phyloP scores from a whole-genome alignment of 2,329 filamentous ascomycete genomes.

The Trichothecium sympodiale region DNA sequence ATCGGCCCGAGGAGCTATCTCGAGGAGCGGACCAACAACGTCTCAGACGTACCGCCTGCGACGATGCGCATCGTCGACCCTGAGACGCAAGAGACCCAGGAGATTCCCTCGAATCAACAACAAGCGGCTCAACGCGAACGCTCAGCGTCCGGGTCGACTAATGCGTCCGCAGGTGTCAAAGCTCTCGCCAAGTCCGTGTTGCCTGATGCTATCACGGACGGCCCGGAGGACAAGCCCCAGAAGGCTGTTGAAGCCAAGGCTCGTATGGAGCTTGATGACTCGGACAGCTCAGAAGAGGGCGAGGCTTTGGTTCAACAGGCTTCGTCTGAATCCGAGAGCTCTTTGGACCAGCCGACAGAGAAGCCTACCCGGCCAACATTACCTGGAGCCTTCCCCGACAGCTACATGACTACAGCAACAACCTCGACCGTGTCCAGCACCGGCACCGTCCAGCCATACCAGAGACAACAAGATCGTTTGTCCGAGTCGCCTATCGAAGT shows the following conservation, averaged over 20 bases:
- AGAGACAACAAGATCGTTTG: constrained; percentile 25
- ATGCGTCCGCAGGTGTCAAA: constrained; percentile 5
- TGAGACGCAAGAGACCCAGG: constrained; percentile 31
- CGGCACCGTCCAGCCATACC: constrained; percentile 14
- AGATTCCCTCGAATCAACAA: constrained; percentile 20
- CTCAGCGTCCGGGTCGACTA: constrained; percentile 14
- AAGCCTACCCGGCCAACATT: constrained; percentile 19
- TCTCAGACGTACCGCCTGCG: constrained; percentile 43
- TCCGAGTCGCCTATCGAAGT: constrained; percentile 61
- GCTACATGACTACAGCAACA: constrained; percentile 16
- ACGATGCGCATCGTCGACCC: constrained; percentile 49
- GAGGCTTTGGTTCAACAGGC: constrained; percentile 19
- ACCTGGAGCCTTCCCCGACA: constrained; percentile 30
- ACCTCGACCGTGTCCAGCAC: constrained; percentile 20
- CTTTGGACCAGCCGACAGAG: constrained; percentile 4
- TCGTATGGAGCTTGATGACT: constrained; percentile 59
- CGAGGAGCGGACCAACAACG: constrained; percentile 37
- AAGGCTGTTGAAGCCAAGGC: constrained; percentile 40
- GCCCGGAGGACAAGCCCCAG: constrained; percentile 38
- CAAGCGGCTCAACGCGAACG: constrained; percentile 13
- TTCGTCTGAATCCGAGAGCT: constrained; percentile 8
- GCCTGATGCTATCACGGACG: constrained; percentile 30
- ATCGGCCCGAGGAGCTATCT: constrained; percentile 23
- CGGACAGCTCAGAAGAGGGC: constrained; percentile 46
- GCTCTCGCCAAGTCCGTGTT: constrained; percentile 20